These are phyloP conservation scores for Deinandra increscens DNA, from an alignment of 129 eudicot species.

Conservation along the genomic window DNA sequence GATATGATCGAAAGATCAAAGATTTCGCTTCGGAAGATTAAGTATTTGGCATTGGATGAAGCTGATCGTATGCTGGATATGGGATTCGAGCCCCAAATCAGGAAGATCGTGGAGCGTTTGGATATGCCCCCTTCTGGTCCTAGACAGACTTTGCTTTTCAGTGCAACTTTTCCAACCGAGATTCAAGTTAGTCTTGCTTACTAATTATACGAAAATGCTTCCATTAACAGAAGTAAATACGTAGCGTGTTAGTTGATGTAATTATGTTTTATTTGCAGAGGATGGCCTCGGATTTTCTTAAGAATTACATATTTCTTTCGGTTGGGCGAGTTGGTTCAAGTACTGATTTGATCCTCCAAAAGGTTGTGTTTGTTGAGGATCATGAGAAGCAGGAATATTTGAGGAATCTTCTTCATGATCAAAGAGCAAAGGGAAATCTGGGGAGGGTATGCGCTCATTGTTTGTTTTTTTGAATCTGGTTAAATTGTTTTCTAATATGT, in stretches of 20 bases:
- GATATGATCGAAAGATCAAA: conserved; percentile 74
- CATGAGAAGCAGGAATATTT: conserved; percentile 43
- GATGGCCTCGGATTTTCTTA: conserved; percentile 72
- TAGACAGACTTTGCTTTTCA: conserved; percentile 81
- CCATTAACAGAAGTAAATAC: background rate
- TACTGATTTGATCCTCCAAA: conserved; percentile 65
- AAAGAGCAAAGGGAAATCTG: conserved; percentile 36
- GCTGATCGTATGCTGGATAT: conserved; percentile 92
- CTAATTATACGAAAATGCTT: background rate
- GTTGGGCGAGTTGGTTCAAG: conserved; percentile 86
- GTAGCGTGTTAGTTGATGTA: background rate
- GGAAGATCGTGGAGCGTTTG: conserved; percentile 67
- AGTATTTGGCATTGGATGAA: conserved; percentile 74
- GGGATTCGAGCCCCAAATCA: conserved; percentile 83
- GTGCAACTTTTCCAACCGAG: conserved; percentile 79
- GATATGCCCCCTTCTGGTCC: conserved; percentile 71
- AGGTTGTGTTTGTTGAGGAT: conserved; percentile 55
- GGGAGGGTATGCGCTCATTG: conserved; percentile 38
- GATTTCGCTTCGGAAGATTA: conserved; percentile 54
- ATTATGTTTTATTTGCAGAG: conserved; percentile 39
- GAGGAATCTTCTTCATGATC: conserved; percentile 47
- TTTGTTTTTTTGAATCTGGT: background rate
- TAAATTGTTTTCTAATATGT: background rate
- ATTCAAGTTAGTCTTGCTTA: conserved; percentile 52
- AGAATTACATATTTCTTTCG: conserved; percentile 59